Percentiles rank a stretch among this genome's conserved stretches.
phyloP scores from a whole-genome alignment of 2,329 filamentous ascomycete species.

The Cladobotryum mycophilum region DNA sequence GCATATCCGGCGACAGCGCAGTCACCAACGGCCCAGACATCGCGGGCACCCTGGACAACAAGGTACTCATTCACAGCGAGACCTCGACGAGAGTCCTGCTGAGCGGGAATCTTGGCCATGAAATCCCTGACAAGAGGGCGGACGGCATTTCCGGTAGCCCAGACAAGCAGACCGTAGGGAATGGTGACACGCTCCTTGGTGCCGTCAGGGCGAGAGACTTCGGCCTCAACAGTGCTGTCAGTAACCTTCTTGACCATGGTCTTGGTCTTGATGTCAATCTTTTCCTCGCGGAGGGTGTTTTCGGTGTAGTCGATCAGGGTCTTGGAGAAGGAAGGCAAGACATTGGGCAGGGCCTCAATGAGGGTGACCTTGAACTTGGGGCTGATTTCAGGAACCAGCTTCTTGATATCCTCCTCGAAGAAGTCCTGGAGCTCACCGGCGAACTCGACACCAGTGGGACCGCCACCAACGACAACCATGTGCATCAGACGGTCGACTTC shows the following conservation, averaged over 20 bases:
- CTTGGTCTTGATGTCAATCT: constrained; percentile 95
- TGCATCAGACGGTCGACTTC: constrained; percentile 92
- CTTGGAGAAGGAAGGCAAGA: constrained; percentile 97
- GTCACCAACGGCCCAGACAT: constrained; percentile 97
- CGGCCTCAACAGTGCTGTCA: constrained; percentile 86
- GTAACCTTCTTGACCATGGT: constrained; percentile 98
- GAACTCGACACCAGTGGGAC: constrained; percentile 96
- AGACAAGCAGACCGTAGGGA: constrained; percentile 92
- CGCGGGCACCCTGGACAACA: constrained; percentile 92
- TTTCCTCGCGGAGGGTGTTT: constrained; percentile 97
- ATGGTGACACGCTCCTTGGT: constrained; percentile 75
- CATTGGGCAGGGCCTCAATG: constrained; percentile 93
- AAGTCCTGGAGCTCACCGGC: constrained; percentile 98
- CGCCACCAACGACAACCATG: constrained; percentile 94
- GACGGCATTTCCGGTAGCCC: constrained; percentile 95
- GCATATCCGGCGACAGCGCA: constrained; percentile 97
- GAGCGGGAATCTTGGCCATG: constrained; percentile 84
- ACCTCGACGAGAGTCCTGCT: constrained; percentile 90
- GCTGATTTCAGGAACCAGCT: constrained; percentile 93
- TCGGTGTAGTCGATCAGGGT: constrained; percentile 99
- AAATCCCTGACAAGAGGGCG: constrained; percentile 86
- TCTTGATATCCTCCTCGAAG: constrained; percentile 96
- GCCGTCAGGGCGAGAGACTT: constrained; percentile 74
- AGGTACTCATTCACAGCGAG: constrained; percentile 98
- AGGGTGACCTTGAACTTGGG: constrained; percentile 96